These are phyloP conservation scores for Potentilla sterilis DNA, from an alignment of 306 rosid species.

Conservation along the genomic window DNA sequence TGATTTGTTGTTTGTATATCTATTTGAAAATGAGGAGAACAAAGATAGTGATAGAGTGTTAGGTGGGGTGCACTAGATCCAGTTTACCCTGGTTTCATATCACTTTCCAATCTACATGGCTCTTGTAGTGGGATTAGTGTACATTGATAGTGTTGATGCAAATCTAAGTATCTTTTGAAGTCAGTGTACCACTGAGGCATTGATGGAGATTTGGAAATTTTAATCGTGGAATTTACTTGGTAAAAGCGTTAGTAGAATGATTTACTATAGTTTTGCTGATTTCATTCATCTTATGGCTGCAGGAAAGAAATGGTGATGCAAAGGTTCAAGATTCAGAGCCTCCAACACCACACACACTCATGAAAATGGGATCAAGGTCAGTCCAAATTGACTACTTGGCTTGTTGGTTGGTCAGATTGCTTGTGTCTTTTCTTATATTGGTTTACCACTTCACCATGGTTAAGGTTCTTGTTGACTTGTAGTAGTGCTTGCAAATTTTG, in stretches of 20 bases:
- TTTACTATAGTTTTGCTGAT: slow-evolving; percentile 18
- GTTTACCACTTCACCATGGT: slow-evolving; percentile 23
- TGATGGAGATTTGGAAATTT: not conserved
- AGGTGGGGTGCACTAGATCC: slow-evolving; percentile 7
- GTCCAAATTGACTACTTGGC: slow-evolving; percentile 26
- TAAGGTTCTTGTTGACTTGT: slow-evolving; percentile 19
- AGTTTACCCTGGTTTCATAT: not conserved
- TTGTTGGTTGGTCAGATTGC: not conserved
- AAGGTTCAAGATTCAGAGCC: slow-evolving; percentile 85
- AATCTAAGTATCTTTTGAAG: not conserved
- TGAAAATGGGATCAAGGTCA: slow-evolving; percentile 85
- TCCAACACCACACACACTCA: slow-evolving; percentile 81
- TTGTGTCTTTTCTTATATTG: not conserved
- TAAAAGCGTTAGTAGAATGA: not conserved
- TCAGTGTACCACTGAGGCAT: not conserved
- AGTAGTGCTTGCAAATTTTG: slow-evolving; percentile 1
- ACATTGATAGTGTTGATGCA: not conserved
- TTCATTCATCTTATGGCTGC: slow-evolving; percentile 28
- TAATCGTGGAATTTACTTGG: not conserved
- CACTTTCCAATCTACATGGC: not conserved
- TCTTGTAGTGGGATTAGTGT: not conserved
- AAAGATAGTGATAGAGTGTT: not conserved
- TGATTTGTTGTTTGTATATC: not conserved
- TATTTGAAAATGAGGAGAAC: slow-evolving; percentile 9
- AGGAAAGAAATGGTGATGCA: slow-evolving; percentile 83